phyloP scores from a whole-genome alignment of 805 yeast species.

The Vanderwaltozyma yarrowii region DNA sequence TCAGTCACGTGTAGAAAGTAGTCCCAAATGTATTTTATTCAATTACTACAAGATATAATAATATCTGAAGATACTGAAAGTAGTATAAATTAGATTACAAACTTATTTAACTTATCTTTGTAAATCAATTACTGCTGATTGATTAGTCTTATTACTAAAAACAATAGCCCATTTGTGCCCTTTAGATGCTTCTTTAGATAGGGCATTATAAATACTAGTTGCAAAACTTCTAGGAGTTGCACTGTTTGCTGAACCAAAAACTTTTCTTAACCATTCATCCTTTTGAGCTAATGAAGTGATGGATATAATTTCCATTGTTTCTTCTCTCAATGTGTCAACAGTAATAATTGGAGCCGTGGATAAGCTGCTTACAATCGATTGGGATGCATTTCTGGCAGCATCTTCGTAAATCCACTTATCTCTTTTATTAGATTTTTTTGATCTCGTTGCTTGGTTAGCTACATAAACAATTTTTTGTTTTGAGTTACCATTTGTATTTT shows the following conservation, averaged over 20 bases:
- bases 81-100: no score
- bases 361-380: slow-evolving; percentile 42
- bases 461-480: slow-evolving; percentile 54
- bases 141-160: slow-evolving; percentile 68
- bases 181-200: slow-evolving; percentile 61
- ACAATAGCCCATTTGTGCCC: slow-evolving; percentile 70
- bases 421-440: slow-evolving; percentile 62
- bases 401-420: slow-evolving; percentile 74
- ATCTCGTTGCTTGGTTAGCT: slow-evolving; percentile 72
- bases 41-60: no score
- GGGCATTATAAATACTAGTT: slow-evolving; percentile 56
- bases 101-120: slow-evolving; percentile 41
- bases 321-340: slow-evolving; percentile 70
- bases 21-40: no score
- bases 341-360: slow-evolving; percentile 63
- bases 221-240: slow-evolving; percentile 76
- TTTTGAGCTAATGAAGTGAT: slow-evolving; percentile 64
- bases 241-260: slow-evolving; percentile 65
- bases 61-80: no score
- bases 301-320: slow-evolving; percentile 73
- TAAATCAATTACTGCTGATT: slow-evolving; percentile 55
- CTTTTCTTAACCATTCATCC: slow-evolving; percentile 71
- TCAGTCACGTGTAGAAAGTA: no score
- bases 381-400: slow-evolving; percentile 53
- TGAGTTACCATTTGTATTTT: slow-evolving; percentile 8